Conservation (phyloP, 148 eudicot species). For the Rhododendron ferrugineum region DNA sequence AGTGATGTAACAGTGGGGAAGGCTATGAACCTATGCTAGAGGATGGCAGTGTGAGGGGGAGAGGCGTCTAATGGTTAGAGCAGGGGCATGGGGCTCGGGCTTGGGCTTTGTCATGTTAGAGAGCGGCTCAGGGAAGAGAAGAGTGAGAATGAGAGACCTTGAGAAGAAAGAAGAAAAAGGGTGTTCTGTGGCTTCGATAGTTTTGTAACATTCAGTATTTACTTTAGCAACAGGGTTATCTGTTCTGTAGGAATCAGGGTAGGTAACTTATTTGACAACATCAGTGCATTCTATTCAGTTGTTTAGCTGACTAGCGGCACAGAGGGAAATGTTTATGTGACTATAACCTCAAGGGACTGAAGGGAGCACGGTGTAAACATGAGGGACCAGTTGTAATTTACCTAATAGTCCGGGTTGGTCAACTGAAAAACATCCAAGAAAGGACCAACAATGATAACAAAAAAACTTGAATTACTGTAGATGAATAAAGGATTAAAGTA, state of each 20-base stretch:
- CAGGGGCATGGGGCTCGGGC: neutral
- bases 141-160: neutral
- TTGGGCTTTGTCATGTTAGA: neutral
- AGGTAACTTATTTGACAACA: neutral
- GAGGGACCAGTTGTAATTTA: neutral
- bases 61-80: neutral
- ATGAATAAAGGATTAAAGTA: neutral
- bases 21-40: neutral
- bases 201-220: neutral
- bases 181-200: neutral
- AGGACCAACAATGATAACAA: neutral
- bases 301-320: neutral
- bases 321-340: neutral
- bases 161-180: neutral
- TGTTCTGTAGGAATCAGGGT: neutral
- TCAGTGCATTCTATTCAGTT: neutral
- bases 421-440: constrained; percentile 1
- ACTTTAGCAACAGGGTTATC: neutral
- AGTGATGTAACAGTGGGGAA: neutral
- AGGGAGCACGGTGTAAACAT: neutral
- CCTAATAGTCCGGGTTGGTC: neutral
- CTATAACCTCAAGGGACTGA: neutral
- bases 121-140: neutral
- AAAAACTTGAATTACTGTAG: neutral
- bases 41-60: neutral